Evolutionary conservation across 805 yeast species (phyloP), one percentile per base, ranked within the genome.

Genomic region (Ogataea philodendri): DNA sequence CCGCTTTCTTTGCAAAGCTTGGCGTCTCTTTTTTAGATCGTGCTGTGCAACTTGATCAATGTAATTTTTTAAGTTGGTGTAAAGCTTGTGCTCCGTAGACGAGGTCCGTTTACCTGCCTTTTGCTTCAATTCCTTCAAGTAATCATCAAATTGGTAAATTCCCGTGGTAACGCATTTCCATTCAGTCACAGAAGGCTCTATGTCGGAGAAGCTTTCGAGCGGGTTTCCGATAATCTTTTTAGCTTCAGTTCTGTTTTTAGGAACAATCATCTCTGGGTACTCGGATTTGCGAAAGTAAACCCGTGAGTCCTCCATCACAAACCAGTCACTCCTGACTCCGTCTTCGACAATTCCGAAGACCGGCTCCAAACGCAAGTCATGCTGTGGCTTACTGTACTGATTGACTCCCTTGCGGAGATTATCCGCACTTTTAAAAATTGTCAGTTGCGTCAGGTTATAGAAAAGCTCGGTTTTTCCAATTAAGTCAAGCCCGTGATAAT

Each of bases 11-110:
- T 74, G 74, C 18, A 71, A 54, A 11, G 77, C 63, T 40, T 69
- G 70, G 48, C 69, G 73, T 44, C 85, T 63, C 47, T 75, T 76
- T 39, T 67, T 69, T 24, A 74, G 46, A 49, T 80, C 85, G 39
- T 65, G 67, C 7, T 46, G 49, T 1, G 68, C 63, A 5, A 70
- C 54, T 13, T 46, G 56, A 31, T 67, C 57, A 15, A 64, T 53
- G 39, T 55, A 54, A 7, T 32, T 40, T 40, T 61, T 60, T 35
- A 69, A 48, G 15, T 49, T 46, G 21, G 41, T 49, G 33, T 55
- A 57, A 9, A 70, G 45, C 44, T 48, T 51, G 41, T 42, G 50
- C 18, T 57, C 60, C 17, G 41, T 32, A 4, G 52, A 45, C 0
- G 48, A 32, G 16, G 51, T 46, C 18, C 45, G 52, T 28, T 55